Evolutionary conservation across 768 basidiomycete species (phyloP).

Genomic region (Coprinopsis sp.): DNA sequence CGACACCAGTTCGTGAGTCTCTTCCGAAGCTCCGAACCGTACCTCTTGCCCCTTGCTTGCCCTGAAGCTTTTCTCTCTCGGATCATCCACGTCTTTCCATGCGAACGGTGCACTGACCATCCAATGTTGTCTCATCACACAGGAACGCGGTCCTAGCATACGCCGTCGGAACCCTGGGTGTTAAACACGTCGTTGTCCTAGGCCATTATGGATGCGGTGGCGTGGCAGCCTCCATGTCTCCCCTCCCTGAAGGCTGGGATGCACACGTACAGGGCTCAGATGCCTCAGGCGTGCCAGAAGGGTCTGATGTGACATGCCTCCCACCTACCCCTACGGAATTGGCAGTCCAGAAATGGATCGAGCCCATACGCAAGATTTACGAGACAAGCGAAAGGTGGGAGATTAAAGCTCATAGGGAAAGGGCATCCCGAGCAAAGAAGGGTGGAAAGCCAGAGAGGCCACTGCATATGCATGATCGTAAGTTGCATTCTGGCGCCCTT

Average conservation of each 20-base stretch:
- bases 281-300: background rate
- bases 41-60: background rate
- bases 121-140: no score
- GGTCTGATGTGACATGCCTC: background rate
- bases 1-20: constrained; percentile 26
- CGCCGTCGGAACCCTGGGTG: constrained; percentile 23
- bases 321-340: constrained; percentile 11
- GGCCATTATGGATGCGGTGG: constrained; percentile 31
- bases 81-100: no score
- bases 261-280: constrained; percentile 1
- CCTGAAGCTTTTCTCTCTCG: no score
- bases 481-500: constrained; percentile 14
- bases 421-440: constrained; percentile 3
- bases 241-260: constrained; percentile 10
- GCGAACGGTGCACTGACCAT: no score
- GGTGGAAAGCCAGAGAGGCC: constrained; percentile 10
- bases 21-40: background rate
- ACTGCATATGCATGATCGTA: constrained; percentile 27
- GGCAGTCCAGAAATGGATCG: constrained; percentile 38
- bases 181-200: constrained; percentile 27
- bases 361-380: constrained; percentile 35
- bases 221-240: constrained; percentile 24
- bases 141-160: constrained; percentile 27
- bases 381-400: constrained; percentile 31
- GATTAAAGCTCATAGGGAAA: constrained; percentile 30